Base-by-base conservation (phyloP, 495 filamentous ascomycete species). In the Tuber melanosporum region DNA sequence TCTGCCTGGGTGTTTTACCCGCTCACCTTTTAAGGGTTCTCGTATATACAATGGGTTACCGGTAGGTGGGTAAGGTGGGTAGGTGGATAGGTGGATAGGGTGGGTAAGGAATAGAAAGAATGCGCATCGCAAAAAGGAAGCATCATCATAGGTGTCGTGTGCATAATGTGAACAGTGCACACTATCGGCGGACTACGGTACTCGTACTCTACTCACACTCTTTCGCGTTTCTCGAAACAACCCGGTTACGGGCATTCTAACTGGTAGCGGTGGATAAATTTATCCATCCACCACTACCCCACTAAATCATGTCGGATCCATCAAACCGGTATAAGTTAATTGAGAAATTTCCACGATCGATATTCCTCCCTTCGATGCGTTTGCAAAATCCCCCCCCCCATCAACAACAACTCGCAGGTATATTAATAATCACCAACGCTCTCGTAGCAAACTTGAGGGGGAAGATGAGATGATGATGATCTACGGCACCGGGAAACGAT, bases 381-480 rank as follows among this genome's bases (percentile, higher is more conserved):
- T 32, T 66, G 57, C n/a, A 32, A 17, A 66, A 66, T 66, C n/a
- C 57, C 26, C 57, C 26, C 57, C n/a, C 1, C 32, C 32, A 32
- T 32, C 22, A 57, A 8, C 49, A n/a, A 26, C 57, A 32, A 66
- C 57, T 32, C 1, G 57, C n/a, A 66, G 57, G 26, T 20, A 66
- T 32, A 26, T 15, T 32, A 10, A 10, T 66, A n/a, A 66, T 26
- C 49, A 66, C n/a, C 57, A 66, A 66, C 15, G 26, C 57, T 15
- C 14, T 66, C 57, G 12, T 17, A 17, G 26, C 32, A 32, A 12
- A 15, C 4, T 66, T 9, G 57, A n/a, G 7, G 22, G 19, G 7
- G 19, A 66, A 32, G 57, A 66, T 66, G 57, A 66, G 57, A 66
- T 66, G 57, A 66, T 66, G 57, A 66, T 66, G 57, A 66, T 66